phyloP scores from a whole-genome alignment of 371 early-diverging fungal species.

The Mycotypha africana region DNA sequence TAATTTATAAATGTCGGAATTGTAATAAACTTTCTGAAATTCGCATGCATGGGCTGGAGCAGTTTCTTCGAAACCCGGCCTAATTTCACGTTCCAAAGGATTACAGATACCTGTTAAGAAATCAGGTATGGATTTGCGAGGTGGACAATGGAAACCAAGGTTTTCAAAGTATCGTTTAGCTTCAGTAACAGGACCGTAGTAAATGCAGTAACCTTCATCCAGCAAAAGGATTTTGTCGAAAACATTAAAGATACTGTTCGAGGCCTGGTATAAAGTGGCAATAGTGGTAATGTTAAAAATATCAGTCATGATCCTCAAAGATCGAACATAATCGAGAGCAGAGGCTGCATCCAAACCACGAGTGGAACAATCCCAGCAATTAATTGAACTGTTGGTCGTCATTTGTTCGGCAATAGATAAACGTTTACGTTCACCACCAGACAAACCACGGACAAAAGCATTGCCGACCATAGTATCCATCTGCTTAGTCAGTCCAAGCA shows the following conservation, averaged over 20 bases:
- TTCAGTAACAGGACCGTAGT: constrained; percentile 59
- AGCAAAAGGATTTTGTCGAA: constrained; percentile 73
- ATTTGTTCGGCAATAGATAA: constrained; percentile 85
- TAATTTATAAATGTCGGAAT: constrained; percentile 13
- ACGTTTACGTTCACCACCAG: constrained; percentile 87
- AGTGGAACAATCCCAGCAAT: constrained; percentile 82
- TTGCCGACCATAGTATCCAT: constrained; percentile 79
- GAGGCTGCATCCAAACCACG: constrained; percentile 90
- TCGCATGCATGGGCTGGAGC: constrained; percentile 40
- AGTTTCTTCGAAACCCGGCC: constrained; percentile 40
- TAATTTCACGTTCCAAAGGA: constrained; percentile 48
- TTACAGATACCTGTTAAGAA: constrained; percentile 71
- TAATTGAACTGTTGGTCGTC: constrained; percentile 62
- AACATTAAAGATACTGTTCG: constrained; percentile 64
- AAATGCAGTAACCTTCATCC: constrained; percentile 68
- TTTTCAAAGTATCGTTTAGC: constrained; percentile 63
- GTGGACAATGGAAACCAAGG: constrained; percentile 65
- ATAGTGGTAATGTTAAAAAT: constrained; percentile 58
- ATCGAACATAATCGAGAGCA: constrained; percentile 70
- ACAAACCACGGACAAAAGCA: constrained; percentile 73
- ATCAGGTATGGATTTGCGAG: constrained; percentile 70
- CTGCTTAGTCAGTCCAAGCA: constrained; percentile 67
- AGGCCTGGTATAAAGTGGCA: constrained; percentile 61
- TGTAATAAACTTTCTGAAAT: constrained; percentile 38
- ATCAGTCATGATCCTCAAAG: constrained; percentile 62